Evolutionary conservation across 371 early-diverging fungal species (phyloP), one percentile per base, ranked within the genome.

Genomic region (Lichtheimia corymbifera): DNA sequence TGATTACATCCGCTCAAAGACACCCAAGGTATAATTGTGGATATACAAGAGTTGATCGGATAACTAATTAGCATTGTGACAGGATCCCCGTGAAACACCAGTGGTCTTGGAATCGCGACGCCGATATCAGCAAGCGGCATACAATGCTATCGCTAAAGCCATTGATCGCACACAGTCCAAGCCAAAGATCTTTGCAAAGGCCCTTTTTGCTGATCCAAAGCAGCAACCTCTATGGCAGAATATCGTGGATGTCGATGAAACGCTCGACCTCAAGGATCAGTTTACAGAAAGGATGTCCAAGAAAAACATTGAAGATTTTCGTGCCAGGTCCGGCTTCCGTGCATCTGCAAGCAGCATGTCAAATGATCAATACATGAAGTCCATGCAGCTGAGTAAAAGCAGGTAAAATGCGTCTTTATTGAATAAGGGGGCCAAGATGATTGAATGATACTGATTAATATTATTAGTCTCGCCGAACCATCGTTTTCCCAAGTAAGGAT

Each of bases 101-200:
- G 1, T 11, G 1, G 27, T 66, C 27, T 56, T 25, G 1, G 47
- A 56, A 25, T 49, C 59, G 3, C 50, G 64, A 14, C 56, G 77
- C 4, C 51, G 53, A 7, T 88, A 66, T 52, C 84, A 86, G 54
- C 87, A 84, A 40, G 73, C 84, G 12, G 88, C 89, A 0, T 89
- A 83, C 61, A 88, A 84, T 63, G 82, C 87, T 0, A 58, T 82
- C 5, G 73, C 83, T 0, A 77, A 88, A 5, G 83, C 78, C 4
- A 73, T 88, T 4, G 40, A 87, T 17, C 76, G 82, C 27, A 85
- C 88, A 0, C 85, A 83, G 56, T 70, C 65, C 13, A 71, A 63
- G 41, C 71, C 75, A 59, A 73, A 67, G 5, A 78, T 82, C 51
- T 85, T 66, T 66, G 67, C 66, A 2, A 73, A 70, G 5, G 79